Evolutionary conservation across 2,329 filamentous ascomycete genomes (phyloP).

Genomic region (Chalaropsis ovoidea): DNA sequence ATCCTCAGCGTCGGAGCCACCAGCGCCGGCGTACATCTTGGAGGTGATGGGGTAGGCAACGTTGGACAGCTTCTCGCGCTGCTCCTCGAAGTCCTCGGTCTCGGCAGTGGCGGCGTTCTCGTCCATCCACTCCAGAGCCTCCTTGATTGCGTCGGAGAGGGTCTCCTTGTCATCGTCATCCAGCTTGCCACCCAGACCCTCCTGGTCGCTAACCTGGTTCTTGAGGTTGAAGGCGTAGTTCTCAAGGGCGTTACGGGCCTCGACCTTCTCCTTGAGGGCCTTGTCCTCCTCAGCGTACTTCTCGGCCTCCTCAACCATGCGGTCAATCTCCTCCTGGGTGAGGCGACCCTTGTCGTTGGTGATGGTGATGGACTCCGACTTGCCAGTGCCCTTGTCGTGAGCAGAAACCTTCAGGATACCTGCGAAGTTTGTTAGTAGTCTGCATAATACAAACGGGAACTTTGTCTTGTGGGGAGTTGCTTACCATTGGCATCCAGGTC

Average conservation of each 20-base stretch:
- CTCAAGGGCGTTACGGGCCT: constrained; percentile 91
- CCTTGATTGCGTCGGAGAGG: constrained; percentile 91
- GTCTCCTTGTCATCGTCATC: constrained; percentile 98
- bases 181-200: constrained; percentile 96
- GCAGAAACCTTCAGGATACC: constrained; percentile 87
- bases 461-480: not conserved
- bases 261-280: constrained; percentile 91
- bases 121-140: constrained; percentile 91
- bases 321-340: constrained; percentile 92
- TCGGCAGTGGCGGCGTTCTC: constrained; percentile 79
- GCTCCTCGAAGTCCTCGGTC: constrained; percentile 95
- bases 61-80: constrained; percentile 97
- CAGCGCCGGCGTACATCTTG: constrained; percentile 74
- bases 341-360: constrained; percentile 99
- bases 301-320: constrained; percentile 97
- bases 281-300: constrained; percentile 99
- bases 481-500: constrained; percentile 89
- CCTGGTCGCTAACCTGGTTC: constrained; percentile 97
- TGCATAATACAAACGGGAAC: not conserved
- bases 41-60: constrained; percentile 98
- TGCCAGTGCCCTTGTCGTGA: constrained; percentile 95
- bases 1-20: constrained; percentile 52
- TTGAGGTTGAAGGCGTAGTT: constrained; percentile 99
- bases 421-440: constrained; percentile 1
- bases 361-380: constrained; percentile 95